phyloP scores from a whole-genome alignment of 2,329 filamentous ascomycete genomes.

The Exophiala dermatitidis region DNA sequence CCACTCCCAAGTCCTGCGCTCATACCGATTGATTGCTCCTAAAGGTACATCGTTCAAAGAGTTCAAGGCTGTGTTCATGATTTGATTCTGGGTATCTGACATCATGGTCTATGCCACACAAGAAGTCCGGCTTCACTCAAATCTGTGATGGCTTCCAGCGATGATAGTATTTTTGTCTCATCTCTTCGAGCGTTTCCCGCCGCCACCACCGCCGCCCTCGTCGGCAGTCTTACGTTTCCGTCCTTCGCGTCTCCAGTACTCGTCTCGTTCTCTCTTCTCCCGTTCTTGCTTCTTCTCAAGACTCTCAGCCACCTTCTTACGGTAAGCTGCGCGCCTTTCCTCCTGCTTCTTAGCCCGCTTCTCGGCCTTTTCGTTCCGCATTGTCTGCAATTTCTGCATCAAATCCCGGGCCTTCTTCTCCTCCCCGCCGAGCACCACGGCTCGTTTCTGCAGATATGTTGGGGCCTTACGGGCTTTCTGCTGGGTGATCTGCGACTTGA shows the following conservation, averaged over 20 bases:
- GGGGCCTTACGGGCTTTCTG: slow-evolving; percentile 71
- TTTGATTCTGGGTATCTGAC: too few relatives aligned
- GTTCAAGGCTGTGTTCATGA: too few relatives aligned
- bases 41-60: too few relatives aligned
- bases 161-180: not conserved
- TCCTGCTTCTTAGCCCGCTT: slow-evolving; percentile 82
- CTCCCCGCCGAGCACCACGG: slow-evolving; percentile 76
- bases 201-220: slow-evolving; percentile 46
- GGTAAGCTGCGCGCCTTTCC: slow-evolving; percentile 70
- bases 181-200: slow-evolving; percentile 28
- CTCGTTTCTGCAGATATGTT: slow-evolving; percentile 93
- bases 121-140: too few relatives aligned
- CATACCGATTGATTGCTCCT: too few relatives aligned
- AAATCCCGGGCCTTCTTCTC: slow-evolving; percentile 83
- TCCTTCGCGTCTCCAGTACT: slow-evolving; percentile 88
- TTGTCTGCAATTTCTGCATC: slow-evolving; percentile 85
- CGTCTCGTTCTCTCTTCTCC: slow-evolving; percentile 85
- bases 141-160: too few relatives aligned
- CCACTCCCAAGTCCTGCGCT: too few relatives aligned
- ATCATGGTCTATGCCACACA: too few relatives aligned
- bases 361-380: slow-evolving; percentile 83
- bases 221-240: slow-evolving; percentile 61
- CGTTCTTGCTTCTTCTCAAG: slow-evolving; percentile 77
- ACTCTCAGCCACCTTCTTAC: slow-evolving; percentile 73
- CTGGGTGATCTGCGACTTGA: slow-evolving; percentile 79